Evolutionary conservation across 2,329 filamentous ascomycete species (phyloP), one percentile per base, ranked within the genome.

Genomic region (Botryotinia convoluta): DNA sequence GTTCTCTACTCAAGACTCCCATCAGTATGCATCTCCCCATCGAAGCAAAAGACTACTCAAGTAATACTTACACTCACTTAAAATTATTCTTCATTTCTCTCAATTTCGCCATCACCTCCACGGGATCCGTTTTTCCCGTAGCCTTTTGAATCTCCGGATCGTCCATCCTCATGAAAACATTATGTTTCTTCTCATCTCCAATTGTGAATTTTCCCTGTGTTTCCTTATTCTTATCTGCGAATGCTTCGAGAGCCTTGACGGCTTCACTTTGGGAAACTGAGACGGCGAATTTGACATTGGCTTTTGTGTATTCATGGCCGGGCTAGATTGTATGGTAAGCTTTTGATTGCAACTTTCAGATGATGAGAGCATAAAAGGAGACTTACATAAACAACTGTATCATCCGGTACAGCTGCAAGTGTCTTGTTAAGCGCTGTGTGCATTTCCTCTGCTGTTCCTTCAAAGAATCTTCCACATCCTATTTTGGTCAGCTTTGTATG

Each of bases 151-250:
- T 91, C 75, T 88, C 89, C 0, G 94, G 92, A 78, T 98, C 95
- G 88, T 94, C 86, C 51, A 97, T 87, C 77, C 93, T 89, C 96
- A 99, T 98, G 80, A 99, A 99, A 2, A 97, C 93, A 80, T 99
- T 99, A 82, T 98, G 94, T 84, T 93, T 85, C 93, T 98, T 98
- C 84, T 99, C 96, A 80, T 99, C 94, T 0, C 92, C 95, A 82
- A 99, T 98, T 0, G 95, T 99, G 79, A 97, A 98, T 80, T 94
- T 93, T 64, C 96, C 96, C 82, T 97, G 95, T 1, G 96, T 98
- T 84, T 98, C 89, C 83, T 91, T 86, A 83, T 98, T 95, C 74
- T 88, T 86, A 72, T 93, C 89, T 1, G 93, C 92, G 81, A 94
- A 98, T 0, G 87, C 86, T 77, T 93, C 86, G 45, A 99, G 86